A percentile compares a stretch with the other conserved stretches of the same genome.
These are phyloP conservation scores for Castanospermum australe DNA, from an alignment of 306 rosid genomes.

Conservation along the genomic window DNA sequence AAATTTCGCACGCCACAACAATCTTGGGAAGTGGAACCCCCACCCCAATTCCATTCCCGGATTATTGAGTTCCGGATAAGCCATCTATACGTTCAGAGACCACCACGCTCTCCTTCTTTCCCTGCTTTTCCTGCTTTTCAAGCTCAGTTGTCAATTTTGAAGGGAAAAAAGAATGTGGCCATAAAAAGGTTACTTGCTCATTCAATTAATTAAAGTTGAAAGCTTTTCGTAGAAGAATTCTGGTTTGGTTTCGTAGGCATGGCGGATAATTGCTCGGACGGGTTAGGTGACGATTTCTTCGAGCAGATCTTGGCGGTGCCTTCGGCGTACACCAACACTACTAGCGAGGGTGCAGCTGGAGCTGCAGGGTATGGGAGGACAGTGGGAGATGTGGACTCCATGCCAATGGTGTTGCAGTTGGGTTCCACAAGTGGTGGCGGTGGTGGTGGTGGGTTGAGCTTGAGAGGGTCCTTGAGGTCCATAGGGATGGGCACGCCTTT, in stretches of 20 bases:
- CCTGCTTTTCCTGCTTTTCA: slow-evolving; percentile 16
- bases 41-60: slow-evolving; percentile 42
- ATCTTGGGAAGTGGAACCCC: slow-evolving; percentile 29
- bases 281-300: slow-evolving; percentile 83
- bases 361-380: slow-evolving; percentile 23
- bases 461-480: slow-evolving; percentile 38
- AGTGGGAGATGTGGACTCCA: slow-evolving; percentile 44
- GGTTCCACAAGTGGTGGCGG: slow-evolving; percentile 41
- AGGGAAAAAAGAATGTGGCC: neutral
- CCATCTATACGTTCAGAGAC: slow-evolving; percentile 39
- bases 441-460: slow-evolving; percentile 29
- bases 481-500: slow-evolving; percentile 72
- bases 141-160: neutral
- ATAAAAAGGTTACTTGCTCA: neutral
- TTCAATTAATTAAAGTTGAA: neutral
- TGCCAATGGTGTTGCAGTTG: slow-evolving; percentile 61
- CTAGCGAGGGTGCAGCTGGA: too few relatives aligned
- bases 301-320: slow-evolving; percentile 87
- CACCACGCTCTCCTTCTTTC: slow-evolving; percentile 34
- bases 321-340: slow-evolving; percentile 26
- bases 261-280: slow-evolving; percentile 78
- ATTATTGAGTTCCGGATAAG: slow-evolving; percentile 49
- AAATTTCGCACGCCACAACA: too few relatives aligned
- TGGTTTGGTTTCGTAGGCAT: slow-evolving; percentile 17
- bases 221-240: too few relatives aligned